Conservation (phyloP, 495 filamentous ascomycete species). For the Penicillium verhagenii region DNA sequence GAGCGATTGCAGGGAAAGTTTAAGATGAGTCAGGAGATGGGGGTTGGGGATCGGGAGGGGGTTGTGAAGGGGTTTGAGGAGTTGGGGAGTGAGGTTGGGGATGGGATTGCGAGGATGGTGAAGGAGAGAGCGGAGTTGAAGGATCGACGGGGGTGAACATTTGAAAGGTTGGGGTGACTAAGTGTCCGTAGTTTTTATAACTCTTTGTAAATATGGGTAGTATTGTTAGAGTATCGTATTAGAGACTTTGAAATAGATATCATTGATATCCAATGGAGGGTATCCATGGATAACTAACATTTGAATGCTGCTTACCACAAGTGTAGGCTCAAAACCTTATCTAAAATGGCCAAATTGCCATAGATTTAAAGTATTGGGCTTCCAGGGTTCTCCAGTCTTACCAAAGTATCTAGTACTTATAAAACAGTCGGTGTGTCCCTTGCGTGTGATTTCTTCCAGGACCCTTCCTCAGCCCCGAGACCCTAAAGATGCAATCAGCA, state of each 20-base stretch:
- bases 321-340: background rate
- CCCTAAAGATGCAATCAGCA: background rate
- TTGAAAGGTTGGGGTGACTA: no score
- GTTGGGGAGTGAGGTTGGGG: constrained; percentile 1
- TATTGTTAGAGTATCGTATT: no score
- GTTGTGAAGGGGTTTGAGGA: constrained; percentile 47
- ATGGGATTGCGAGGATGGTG: constrained; percentile 4
- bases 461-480: background rate
- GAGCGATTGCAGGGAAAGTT: constrained; percentile 51
- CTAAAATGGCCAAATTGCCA: no score
- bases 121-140: background rate
- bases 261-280: background rate
- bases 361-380: no score
- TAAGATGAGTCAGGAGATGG: constrained; percentile 58
- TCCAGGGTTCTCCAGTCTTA: no score
- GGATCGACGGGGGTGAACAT: background rate
- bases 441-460: background rate
- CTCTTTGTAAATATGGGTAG: no score
- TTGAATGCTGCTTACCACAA: no score
- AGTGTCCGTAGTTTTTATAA: no score
- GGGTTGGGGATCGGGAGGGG: constrained; percentile 42
- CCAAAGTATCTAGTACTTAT: no score
- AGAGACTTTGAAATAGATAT: background rate
- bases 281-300: background rate
- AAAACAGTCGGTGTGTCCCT: background rate